A percentile compares a stretch with the other conserved stretches of the same genome.
These are phyloP conservation scores for Coemansia guatemalensis DNA, from an alignment of 192 early-diverging fungal species.

Conservation along the genomic window DNA sequence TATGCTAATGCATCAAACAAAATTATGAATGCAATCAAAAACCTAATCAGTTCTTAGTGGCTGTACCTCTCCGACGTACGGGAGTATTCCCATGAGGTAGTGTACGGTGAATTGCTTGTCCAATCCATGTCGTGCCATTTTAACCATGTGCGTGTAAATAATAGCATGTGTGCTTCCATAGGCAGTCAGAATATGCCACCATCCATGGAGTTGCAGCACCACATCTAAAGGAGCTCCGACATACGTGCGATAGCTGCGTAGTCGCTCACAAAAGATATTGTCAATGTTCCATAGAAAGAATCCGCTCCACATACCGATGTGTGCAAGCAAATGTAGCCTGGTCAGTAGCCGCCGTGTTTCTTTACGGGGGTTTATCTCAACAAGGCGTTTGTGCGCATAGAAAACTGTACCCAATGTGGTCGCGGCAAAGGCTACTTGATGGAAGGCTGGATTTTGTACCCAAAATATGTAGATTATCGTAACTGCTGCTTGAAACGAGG, in stretches of 20 bases:
- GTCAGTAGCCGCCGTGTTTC: slow-evolving; percentile 25
- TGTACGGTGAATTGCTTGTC: slow-evolving; percentile 35
- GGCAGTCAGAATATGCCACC: slow-evolving; percentile 61
- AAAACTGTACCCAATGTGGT: slow-evolving; percentile 18
- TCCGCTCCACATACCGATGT: slow-evolving; percentile 41
- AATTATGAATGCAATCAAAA: not conserved
- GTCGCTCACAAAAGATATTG: slow-evolving; percentile 60
- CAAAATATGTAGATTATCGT: slow-evolving; percentile 58
- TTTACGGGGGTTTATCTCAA: slow-evolving; percentile 16
- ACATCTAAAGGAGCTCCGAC: slow-evolving; percentile 56
- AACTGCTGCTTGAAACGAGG: slow-evolving; percentile 42
- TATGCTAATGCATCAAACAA: too few species aligned
- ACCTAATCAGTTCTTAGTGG: not conserved
- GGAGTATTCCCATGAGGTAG: slow-evolving; percentile 31
- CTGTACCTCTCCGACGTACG: slow-evolving; percentile 16
- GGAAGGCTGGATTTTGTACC: slow-evolving; percentile 63
- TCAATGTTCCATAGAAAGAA: slow-evolving; percentile 75
- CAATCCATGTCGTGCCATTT: slow-evolving; percentile 39
- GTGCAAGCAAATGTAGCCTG: slow-evolving; percentile 22
- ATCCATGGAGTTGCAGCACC: slow-evolving; percentile 59
- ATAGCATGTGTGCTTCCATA: slow-evolving; percentile 49
- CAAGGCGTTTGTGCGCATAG: slow-evolving; percentile 28
- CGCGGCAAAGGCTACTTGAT: slow-evolving; percentile 56
- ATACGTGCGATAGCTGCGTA: slow-evolving; percentile 51
- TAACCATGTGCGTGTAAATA: slow-evolving; percentile 44